phyloP scores from a whole-genome alignment of 1,284 basidiomycete genomes.

The Earliella scabrosa region DNA sequence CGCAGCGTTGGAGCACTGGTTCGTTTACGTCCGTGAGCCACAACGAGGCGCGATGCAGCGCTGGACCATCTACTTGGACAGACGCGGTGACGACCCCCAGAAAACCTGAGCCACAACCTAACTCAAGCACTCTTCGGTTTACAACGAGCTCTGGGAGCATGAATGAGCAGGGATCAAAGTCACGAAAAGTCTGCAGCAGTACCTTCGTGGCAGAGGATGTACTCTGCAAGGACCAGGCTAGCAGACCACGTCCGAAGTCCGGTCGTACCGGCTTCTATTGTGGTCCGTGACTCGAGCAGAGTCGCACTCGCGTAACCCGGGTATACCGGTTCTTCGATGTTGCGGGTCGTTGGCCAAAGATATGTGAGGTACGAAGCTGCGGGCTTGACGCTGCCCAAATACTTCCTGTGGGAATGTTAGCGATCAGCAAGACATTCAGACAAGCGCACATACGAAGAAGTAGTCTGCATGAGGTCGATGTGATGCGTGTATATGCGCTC shows the following conservation, averaged over 20 bases:
- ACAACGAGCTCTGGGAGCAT: conserved; percentile 50
- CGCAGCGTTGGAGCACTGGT: conserved; percentile 65
- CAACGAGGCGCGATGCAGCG: conserved; percentile 32
- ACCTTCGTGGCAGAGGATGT: conserved; percentile 62
- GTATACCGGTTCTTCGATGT: conserved; percentile 13
- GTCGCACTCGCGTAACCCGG: conserved; percentile 50
- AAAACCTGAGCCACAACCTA: conserved; percentile 77
- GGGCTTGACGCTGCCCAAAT: conserved; percentile 32
- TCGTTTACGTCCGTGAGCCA: conserved; percentile 70
- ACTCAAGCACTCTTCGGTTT: conserved; percentile 59
- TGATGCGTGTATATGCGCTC: conserved; percentile 65
- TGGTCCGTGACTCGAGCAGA: conserved; percentile 71
- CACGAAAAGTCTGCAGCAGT: not conserved
- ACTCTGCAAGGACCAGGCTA: conserved; percentile 66
- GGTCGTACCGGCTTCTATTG: conserved; percentile 75
- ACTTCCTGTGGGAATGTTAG: conserved; percentile 10
- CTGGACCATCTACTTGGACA: conserved; percentile 31
- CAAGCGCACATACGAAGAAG: conserved; percentile 38
- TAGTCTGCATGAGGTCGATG: conserved; percentile 46
- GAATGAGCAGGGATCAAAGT: not conserved
- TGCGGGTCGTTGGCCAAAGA: conserved; percentile 48
- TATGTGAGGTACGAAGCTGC: conserved; percentile 68
- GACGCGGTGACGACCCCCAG: conserved; percentile 64
- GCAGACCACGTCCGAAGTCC: conserved; percentile 80
- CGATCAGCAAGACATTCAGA: not conserved